Evolutionary conservation across 345 rosid species (phyloP), one percentile per base, ranked within the genome.

Genomic region (Lepidium didymum): DNA sequence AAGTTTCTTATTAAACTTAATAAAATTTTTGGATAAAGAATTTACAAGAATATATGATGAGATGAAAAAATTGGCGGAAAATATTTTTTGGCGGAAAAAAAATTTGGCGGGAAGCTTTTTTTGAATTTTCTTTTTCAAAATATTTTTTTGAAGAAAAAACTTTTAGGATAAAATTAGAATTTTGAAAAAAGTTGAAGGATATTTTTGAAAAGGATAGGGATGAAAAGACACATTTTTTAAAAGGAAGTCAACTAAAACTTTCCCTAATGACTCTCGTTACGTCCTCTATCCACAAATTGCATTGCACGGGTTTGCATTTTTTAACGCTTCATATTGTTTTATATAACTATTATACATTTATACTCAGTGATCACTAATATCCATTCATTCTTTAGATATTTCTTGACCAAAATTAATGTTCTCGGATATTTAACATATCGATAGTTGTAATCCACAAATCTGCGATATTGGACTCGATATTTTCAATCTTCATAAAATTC

Each of bases 221-320:
- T n/a, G n/a, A n/a, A n/a, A n/a, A n/a, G n/a, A n/a, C n/a, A n/a
- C n/a, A n/a, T n/a, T n/a, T n/a, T n/a, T n/a, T n/a, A n/a, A n/a
- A n/a, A n/a, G n/a, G n/a, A n/a, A n/a, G n/a, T n/a, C 76, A 64
- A 23, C 38, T 13, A 14, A 64, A 72, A 47, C 59, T 64, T 47
- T 29, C 57, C 65, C 4, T 72, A 37, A 29, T 65, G 60, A 57
- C 61, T n/a, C 44, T 41, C 40, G 54, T 56, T 49, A 41, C 67
- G 72, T 57, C 54, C 33, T 23, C 38, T 19, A 49, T 65, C 43
- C 33, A 10, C 75, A 36, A 62, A 37, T 64, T 72, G 70, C 66
- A 72, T 37, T 64, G 76, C 76, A 73, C 65, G 54, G 54, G 55
- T 8, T 15, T 45, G 8, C 4, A 14, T 6, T 43, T 1, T 5